These are phyloP conservation scores for Backusella morwellensis DNA, from an alignment of 192 early-diverging fungal species.

Conservation along the genomic window DNA sequence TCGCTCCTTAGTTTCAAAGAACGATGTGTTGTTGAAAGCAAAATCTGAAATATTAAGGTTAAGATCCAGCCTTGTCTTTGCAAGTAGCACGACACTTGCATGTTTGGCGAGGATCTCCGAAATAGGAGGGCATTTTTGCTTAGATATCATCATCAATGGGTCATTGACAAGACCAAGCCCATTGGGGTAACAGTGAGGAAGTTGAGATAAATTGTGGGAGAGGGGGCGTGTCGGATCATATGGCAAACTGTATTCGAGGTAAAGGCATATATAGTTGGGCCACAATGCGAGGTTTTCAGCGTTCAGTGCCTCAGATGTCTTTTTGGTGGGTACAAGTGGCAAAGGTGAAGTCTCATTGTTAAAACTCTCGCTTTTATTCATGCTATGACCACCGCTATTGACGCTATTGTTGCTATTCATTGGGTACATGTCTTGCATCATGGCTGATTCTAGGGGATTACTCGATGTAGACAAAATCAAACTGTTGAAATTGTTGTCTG, in stretches of 20 bases:
- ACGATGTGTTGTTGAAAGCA: conserved; percentile 39
- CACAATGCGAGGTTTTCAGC: conserved; percentile 6
- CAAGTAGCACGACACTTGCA: conserved; percentile 17
- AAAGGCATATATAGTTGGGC: conserved; percentile 35
- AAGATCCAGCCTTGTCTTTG: conserved; percentile 39
- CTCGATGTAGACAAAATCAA: background rate
- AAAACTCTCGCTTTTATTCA: background rate
- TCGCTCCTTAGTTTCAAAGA: conserved; percentile 37
- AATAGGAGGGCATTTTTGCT: conserved; percentile 29
- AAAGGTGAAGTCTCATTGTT: background rate
- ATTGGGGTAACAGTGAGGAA: conserved; percentile 30
- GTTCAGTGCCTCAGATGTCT: background rate
- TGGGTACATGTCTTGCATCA: background rate
- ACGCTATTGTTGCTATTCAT: background rate
- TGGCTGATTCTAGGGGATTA: background rate
- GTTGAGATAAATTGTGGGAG: conserved; percentile 26
- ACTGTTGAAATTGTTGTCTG: background rate
- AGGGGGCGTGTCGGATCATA: conserved; percentile 27
- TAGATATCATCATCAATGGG: background rate
- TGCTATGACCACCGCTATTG: background rate
- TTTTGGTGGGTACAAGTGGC: background rate
- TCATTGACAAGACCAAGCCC: conserved; percentile 5
- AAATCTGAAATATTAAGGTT: conserved; percentile 35
- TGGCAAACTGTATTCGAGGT: conserved; percentile 27
- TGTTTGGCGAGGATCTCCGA: background rate